Evolutionary conservation across 2,329 filamentous ascomycete genomes (phyloP), one percentile per base, ranked within the genome.

Genomic region (Alternaria brassicicola): DNA sequence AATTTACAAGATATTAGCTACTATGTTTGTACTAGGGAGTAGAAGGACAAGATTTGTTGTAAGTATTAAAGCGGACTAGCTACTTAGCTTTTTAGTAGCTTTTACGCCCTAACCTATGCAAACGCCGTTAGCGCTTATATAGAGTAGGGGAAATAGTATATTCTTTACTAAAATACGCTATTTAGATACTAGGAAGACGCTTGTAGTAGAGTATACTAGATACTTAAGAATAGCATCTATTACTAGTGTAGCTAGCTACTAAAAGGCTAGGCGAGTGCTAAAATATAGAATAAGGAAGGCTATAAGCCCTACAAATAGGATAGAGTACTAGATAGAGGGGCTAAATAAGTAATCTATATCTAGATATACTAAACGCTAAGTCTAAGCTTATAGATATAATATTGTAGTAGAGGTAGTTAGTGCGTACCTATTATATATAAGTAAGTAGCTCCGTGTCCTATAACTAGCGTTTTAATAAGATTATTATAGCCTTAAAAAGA

Each of bases 401-500:
- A 17, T 31, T 47, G 9, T 8, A n/a, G 3, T 28, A 17, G 10
- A 43, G 9, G 26, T 57, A 31, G 61, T 57, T 33, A 53, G 51
- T 63, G 54, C 51, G 41, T 5, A 9, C 49, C 28, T n/a, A n/a
- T 36, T 6, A 8, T 23, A 52, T 52, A 62, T 59, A 59, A 62
- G 41, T 59, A 62, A 48, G 31, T 55, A 12, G 52, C 36, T 25
- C 6, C 5, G n/a, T 43, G 30, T 55, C 46, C 28, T 12, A 3
- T n/a, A 55, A 36, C 26, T 42, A 25, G 35, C 35, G 23, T 49
- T 43, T 25, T 26, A 8, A 51, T 43, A 55, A 56, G 5, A 36
- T 55, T 33, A 36, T 50, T 47, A 66, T 66, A 35, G 42, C 55
- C 45, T 59, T 25, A 8, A 66, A 56, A 63, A 59, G 62, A 47